Conservation (phyloP, 176 grass and related monocot species). For the sorghum (Sorghum bicolor) region DNA sequence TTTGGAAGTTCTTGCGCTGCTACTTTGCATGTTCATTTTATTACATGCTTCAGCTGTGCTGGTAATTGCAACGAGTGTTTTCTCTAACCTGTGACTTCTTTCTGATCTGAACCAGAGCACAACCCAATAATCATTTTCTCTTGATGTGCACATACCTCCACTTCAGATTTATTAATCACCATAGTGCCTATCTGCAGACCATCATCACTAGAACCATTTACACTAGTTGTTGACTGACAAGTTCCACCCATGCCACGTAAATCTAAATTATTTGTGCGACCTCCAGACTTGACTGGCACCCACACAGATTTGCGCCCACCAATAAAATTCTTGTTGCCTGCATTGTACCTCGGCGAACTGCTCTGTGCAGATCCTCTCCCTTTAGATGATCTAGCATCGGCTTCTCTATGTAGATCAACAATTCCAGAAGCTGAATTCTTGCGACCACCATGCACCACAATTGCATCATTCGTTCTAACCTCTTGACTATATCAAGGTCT, state of each 20-base stretch:
- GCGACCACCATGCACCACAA: neutral
- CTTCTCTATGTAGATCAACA: neutral
- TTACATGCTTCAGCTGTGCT: too few relatives aligned
- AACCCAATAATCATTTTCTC: neutral
- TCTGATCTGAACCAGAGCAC: neutral
- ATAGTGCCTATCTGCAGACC: neutral
- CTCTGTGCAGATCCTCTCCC: neutral
- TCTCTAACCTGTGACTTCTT: neutral
- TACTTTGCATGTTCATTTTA: neutral
- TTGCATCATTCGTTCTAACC: neutral
- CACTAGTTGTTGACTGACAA: too few relatives aligned
- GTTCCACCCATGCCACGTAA: too few relatives aligned
- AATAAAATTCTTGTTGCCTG: neutral
- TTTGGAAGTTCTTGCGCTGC: too few relatives aligned
- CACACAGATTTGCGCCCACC: neutral
- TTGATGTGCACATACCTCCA: neutral
- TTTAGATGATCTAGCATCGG: neutral
- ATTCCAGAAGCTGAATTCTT: too few relatives aligned
- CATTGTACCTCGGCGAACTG: neutral
- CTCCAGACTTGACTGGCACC: neutral
- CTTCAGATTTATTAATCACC: neutral
- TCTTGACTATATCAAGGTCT: neutral
- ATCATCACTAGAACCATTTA: too few relatives aligned
- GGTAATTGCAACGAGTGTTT: fast-evolving
- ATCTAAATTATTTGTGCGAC: neutral